Percentiles rank a stretch among this genome's conserved stretches.
Evolutionary conservation across 176 grass and related monocot genomes (phyloP).

Genomic region (Typha latifolia): DNA sequence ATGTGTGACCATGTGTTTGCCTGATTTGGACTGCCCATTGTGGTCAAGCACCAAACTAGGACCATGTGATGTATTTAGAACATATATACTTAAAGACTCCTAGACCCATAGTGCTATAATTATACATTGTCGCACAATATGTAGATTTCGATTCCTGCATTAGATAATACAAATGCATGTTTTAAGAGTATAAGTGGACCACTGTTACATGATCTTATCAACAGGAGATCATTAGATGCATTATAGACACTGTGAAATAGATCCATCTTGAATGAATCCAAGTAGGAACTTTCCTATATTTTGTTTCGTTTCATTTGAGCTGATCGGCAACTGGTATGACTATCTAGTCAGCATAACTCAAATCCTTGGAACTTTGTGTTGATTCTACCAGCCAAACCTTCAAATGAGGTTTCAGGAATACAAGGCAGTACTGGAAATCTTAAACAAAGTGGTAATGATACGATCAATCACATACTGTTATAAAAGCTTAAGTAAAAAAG

Average conservation of each 20-base stretch:
- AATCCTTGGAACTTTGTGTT: not conserved
- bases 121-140: not conserved
- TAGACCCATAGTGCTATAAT: not conserved
- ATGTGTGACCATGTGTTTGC: constrained; percentile 11
- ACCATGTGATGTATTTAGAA: constrained; percentile 1
- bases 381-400: not conserved
- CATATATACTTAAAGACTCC: not conserved
- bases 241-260: not conserved
- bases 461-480: no score
- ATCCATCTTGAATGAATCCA: not conserved
- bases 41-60: not conserved
- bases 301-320: no score
- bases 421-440: no score
- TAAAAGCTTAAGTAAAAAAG: no score
- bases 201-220: no score
- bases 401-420: not conserved
- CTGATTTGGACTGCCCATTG: not conserved
- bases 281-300: no score
- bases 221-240: no score
- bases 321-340: no score
- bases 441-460: no score
- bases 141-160: not conserved
- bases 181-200: not conserved
- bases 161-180: not conserved
- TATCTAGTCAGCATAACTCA: not conserved